Evolutionary conservation across 192 early-diverging fungal genomes (phyloP), one percentile per base, ranked within the genome.

Genomic region (Gonapodya prolifera): DNA sequence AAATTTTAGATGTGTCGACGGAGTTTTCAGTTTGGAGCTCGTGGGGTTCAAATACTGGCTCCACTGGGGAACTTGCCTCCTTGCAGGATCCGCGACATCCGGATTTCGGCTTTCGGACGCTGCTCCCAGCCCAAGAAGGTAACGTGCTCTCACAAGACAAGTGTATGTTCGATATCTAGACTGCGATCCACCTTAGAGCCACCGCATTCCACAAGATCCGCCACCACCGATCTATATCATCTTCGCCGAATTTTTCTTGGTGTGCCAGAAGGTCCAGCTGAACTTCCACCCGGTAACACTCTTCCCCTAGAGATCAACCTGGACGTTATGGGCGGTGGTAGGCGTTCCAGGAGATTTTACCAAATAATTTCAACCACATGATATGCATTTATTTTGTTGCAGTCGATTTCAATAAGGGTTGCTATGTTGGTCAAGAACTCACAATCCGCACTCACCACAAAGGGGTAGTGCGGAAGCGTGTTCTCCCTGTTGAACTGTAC

Each of bases 351-450:
- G 1, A 28, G 16, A 28, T 1, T 30, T n/a, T 16, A 74, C 34
- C 18, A 70, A 29, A 35, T 30, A 33, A 33, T 29, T 75, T 17
- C 29, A n/a, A 33, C 35, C 45, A 33, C 32, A n/a, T 33, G 75
- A 30, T 34, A 34, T 16, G 71, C 13, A 33, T 31, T 1, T 35
- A 34, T 30, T 28, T 70, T 75, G 13, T 34, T 36, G 8, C 78
- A 94, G 94, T 99, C 75, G 94, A 98, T 82, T 99, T 97, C 84
- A 84, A 87, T 76, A 99, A 99, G 85, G 97, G 97, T 0, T 99
- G 97, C 83, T 99, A 99, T 78, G 89, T 98, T 33, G 97, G 97
- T 17, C 97, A 99, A 82, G 97, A 98, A 82, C 90, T 99, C 80
- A 99, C 97, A 0, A 96, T 97, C 82, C 87, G 97, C 70, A 99